These are phyloP conservation scores for Thraustochytrium striatum DNA, from an alignment of 352 stramenopile species.

Conservation along the genomic window DNA sequence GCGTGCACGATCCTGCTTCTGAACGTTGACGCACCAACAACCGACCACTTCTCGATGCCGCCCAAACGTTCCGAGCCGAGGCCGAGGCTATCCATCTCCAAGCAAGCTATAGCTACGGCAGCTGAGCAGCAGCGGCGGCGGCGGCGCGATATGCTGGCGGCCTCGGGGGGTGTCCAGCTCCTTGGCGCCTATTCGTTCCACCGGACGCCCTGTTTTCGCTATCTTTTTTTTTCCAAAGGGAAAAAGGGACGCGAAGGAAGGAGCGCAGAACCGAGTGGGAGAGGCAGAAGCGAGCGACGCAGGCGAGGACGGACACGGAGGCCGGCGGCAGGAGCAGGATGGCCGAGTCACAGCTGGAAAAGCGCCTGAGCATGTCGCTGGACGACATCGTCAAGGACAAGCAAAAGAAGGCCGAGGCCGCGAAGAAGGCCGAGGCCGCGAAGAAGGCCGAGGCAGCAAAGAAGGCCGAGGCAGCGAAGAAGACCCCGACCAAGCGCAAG, in stretches of 20 bases:
- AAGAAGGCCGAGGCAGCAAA: conserved; percentile 14
- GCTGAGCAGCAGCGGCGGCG: no score
- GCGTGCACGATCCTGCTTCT: no score
- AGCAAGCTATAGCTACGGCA: no score
- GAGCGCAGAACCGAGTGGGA: neutral
- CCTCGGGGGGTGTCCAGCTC: no score
- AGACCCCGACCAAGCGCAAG: neutral
- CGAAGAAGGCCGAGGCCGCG: neutral
- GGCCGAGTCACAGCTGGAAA: neutral
- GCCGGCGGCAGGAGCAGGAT: neutral
- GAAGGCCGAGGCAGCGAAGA: neutral
- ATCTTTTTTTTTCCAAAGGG: no score
- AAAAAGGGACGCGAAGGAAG: neutral
- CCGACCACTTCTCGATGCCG: no score
- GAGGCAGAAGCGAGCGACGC: neutral
- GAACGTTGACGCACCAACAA: no score
- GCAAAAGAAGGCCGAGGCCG: neutral
- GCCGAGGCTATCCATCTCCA: no score
- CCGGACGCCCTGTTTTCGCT: no score
- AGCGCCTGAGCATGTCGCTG: conserved; percentile 31
- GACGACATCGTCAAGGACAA: conserved; percentile 25
- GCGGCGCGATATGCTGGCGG: no score
- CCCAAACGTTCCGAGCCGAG: no score
- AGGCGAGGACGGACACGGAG: neutral
- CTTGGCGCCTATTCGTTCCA: no score